phyloP scores from a whole-genome alignment of 2,329 filamentous ascomycete species.

The Nothophoma quercina region DNA sequence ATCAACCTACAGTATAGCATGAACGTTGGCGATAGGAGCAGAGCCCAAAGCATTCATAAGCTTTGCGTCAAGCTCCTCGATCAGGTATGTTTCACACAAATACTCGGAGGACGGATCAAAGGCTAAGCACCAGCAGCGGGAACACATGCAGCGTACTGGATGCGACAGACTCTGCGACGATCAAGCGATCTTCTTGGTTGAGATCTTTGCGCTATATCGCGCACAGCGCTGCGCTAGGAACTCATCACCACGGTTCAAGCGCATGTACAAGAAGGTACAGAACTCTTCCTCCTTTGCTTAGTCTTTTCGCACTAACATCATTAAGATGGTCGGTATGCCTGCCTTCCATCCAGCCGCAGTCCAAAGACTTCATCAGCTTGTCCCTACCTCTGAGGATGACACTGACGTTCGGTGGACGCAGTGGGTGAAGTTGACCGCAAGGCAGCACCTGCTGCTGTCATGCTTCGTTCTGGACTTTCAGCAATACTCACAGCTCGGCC shows the following conservation, averaged over 20 bases:
- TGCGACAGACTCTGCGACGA: conserved; percentile 50
- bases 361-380: conserved; percentile 22
- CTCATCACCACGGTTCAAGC: conserved; percentile 49
- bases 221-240: conserved; percentile 48
- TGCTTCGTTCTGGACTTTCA: conserved; percentile 55
- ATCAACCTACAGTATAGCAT: conserved; percentile 53
- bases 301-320: background rate
- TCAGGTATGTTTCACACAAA: conserved; percentile 29
- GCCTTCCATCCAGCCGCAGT: background rate
- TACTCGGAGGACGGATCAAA: background rate
- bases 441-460: conserved; percentile 50
- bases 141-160: conserved; percentile 33
- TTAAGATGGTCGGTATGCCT: background rate
- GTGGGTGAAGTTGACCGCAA: conserved; percentile 44
- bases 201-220: conserved; percentile 53
- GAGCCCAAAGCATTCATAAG: conserved; percentile 52
- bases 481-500: conserved; percentile 43
- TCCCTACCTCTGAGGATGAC: conserved; percentile 28
- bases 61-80: conserved; percentile 52
- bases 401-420: conserved; percentile 39
- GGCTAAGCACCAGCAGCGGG: conserved; percentile 37
- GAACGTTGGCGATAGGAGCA: conserved; percentile 42
- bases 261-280: conserved; percentile 46
- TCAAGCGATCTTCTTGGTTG: conserved; percentile 55
- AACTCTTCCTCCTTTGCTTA: background rate